Evolutionary conservation across 2,329 filamentous ascomycete species (phyloP).

Genomic region (Sphaerulina musiva): DNA sequence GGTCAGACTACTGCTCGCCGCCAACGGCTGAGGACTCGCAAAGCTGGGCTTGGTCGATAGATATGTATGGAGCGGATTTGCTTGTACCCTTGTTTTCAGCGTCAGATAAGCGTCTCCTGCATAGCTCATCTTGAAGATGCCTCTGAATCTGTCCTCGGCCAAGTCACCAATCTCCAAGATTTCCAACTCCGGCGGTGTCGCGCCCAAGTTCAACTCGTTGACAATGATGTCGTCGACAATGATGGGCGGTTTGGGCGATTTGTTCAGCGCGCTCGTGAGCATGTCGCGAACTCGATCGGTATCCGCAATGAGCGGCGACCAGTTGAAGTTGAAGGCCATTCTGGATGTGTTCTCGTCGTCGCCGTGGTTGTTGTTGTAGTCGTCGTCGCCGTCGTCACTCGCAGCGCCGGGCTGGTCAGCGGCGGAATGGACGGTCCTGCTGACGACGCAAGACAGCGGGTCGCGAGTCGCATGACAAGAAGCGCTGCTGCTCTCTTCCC

Average conservation of each 20-base stretch:
- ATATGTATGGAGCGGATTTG: slow-evolving; percentile 94
- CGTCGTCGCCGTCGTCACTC: not conserved
- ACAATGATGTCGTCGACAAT: slow-evolving; percentile 99
- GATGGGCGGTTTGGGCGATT: slow-evolving; percentile 94
- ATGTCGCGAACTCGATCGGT: slow-evolving; percentile 87
- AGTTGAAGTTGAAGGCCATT: slow-evolving; percentile 99
- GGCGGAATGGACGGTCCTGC: slow-evolving; percentile 16
- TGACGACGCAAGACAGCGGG: slow-evolving; percentile 19
- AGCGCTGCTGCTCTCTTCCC: not conserved
- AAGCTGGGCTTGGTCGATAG: slow-evolving; percentile 85
- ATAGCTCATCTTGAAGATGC: slow-evolving; percentile 99
- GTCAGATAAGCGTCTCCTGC: slow-evolving; percentile 92
- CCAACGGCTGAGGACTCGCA: slow-evolving; percentile 85
- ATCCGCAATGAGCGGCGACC: slow-evolving; percentile 96
- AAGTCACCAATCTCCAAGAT: slow-evolving; percentile 97
- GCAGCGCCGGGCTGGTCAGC: slow-evolving; percentile 8
- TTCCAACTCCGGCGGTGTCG: slow-evolving; percentile 87
- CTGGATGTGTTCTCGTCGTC: not conserved
- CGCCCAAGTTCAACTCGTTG: slow-evolving; percentile 93
- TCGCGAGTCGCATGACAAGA: slow-evolving; percentile 25
- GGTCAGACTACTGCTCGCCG: slow-evolving; percentile 83
- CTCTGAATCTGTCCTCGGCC: slow-evolving; percentile 91
- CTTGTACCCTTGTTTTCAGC: slow-evolving; percentile 91
- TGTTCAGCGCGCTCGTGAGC: slow-evolving; percentile 91
- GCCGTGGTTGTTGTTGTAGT: no score